These are phyloP conservation scores for Venturia nashicola DNA, from an alignment of 2,329 filamentous ascomycete species.

Conservation along the genomic window DNA sequence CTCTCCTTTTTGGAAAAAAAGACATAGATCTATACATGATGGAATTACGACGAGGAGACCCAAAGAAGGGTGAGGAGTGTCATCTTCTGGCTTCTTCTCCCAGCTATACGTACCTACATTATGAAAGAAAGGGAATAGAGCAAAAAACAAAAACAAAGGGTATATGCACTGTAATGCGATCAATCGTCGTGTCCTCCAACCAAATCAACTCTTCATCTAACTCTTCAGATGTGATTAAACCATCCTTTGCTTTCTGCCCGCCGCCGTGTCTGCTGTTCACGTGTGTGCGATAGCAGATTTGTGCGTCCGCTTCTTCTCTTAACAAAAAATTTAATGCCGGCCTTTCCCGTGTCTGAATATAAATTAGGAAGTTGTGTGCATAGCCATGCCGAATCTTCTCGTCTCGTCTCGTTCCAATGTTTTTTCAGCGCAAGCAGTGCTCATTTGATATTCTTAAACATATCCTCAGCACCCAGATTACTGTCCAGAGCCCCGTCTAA, in stretches of 20 bases:
- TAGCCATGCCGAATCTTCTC: background rate
- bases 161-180: background rate
- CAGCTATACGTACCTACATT: background rate
- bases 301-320: background rate
- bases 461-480: conserved; percentile 23
- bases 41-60: background rate
- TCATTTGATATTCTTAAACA: conserved; percentile 29
- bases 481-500: conserved; percentile 15
- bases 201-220: background rate
- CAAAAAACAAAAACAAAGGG: background rate
- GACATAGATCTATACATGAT: background rate
- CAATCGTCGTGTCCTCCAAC: background rate
- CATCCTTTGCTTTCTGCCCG: background rate
- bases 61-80: background rate
- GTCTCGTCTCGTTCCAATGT: background rate
- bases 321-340: background rate
- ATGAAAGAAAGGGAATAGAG: background rate
- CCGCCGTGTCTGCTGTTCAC: background rate
- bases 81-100: background rate
- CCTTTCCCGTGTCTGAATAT: background rate
- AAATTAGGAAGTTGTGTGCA: background rate
- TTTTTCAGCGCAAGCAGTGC: background rate
- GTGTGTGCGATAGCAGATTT: background rate
- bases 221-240: background rate
- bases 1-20: background rate